These are phyloP conservation scores for Cladosporium velox DNA, from an alignment of 2,329 filamentous ascomycete genomes.

Conservation along the genomic window DNA sequence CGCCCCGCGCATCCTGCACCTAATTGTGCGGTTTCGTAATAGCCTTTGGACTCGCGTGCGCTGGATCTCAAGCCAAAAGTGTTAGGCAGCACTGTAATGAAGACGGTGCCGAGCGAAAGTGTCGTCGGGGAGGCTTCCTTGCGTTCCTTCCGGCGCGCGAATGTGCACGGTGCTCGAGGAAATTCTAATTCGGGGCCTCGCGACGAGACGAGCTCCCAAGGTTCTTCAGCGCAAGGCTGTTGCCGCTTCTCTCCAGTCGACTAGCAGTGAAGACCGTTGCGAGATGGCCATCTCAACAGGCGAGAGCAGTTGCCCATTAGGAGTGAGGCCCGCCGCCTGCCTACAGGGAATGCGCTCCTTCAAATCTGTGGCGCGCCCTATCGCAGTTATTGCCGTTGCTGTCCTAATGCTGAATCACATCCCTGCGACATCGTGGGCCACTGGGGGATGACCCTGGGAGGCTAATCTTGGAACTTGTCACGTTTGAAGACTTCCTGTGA, in stretches of 20 bases:
- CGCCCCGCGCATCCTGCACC: constrained; percentile 2
- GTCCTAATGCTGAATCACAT: not conserved
- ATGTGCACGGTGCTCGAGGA: not conserved
- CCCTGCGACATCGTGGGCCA: not conserved
- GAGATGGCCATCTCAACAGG: constrained; percentile 7
- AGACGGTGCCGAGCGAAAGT: constrained; percentile 1
- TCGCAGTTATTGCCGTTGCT: not conserved
- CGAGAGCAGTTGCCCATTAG: not conserved
- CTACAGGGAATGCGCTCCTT: constrained; percentile 4
- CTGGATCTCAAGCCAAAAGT: constrained; percentile 1
- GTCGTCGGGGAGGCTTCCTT: constrained; percentile 3
- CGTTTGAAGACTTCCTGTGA: not conserved
- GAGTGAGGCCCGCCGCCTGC: not conserved
- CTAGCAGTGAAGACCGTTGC: constrained; percentile 1
- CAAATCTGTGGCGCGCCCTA: not conserved
- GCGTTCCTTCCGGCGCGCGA: not conserved
- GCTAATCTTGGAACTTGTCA: not conserved
- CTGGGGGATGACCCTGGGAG: not conserved
- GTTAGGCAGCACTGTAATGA: not conserved
- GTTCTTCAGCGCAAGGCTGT: not conserved
- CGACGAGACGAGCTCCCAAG: not conserved
- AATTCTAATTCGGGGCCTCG: constrained; percentile 1
- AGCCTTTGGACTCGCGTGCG: not conserved
- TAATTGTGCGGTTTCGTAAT: not conserved
- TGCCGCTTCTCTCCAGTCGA: not conserved